Percentiles rank a stretch among this genome's conserved stretches.
phyloP scores from a whole-genome alignment of 495 filamentous ascomycete species.

The Rostrohypoxylon terebratum region DNA sequence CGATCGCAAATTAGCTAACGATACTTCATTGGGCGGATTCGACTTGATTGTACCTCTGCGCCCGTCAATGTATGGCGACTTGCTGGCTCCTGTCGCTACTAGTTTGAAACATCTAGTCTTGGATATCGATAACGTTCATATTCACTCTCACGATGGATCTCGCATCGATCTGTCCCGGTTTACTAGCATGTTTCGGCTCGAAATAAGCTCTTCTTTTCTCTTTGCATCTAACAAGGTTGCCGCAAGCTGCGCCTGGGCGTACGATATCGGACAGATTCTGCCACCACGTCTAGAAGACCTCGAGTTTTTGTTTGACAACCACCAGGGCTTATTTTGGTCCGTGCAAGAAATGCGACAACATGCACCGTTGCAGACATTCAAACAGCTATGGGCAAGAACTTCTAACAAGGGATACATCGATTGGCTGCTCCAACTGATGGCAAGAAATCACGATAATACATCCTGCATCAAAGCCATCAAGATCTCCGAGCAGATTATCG shows the following conservation, averaged over 20 bases:
- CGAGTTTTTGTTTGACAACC: background rate
- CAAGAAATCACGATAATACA: background rate
- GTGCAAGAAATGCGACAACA: background rate
- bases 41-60: conserved; percentile 5
- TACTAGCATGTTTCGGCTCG: background rate
- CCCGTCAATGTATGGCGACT: conserved; percentile 8
- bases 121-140: background rate
- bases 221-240: background rate
- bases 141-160: conserved; percentile 18
- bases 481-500: background rate
- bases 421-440: conserved; percentile 21
- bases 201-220: conserved; percentile 6
- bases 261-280: background rate
- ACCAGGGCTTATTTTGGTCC: conserved; percentile 30
- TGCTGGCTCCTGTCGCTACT: conserved; percentile 4
- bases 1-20: background rate
- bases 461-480: background rate
- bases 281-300: conserved; percentile 21
- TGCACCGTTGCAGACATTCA: background rate
- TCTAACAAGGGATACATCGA: background rate
- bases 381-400: conserved; percentile 4
- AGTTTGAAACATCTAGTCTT: conserved; percentile 1
- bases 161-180: conserved; percentile 21
- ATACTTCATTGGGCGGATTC: background rate
- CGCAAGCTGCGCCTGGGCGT: background rate